A percentile compares a stretch with the other conserved stretches of the same genome.
These are phyloP conservation scores for Candida odintsovae DNA, from an alignment of 805 yeast species.

Conservation along the genomic window DNA sequence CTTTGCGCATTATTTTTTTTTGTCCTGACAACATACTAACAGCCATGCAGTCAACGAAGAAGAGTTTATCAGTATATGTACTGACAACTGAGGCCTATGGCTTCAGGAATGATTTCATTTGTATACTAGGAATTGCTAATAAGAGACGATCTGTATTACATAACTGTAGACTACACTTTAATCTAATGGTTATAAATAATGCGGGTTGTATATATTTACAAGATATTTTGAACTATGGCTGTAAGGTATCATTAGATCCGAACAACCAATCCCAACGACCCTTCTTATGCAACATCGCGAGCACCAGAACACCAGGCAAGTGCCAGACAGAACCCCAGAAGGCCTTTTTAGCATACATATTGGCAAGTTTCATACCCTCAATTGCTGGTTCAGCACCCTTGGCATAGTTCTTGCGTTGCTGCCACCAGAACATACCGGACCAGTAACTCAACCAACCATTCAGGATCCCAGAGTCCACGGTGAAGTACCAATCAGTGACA, in stretches of 20 bases:
- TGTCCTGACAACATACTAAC: conserved; percentile 6
- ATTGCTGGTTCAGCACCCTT: conserved; percentile 36
- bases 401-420: conserved; percentile 58
- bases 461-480: conserved; percentile 72
- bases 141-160: too few relatives aligned
- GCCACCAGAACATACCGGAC: conserved; percentile 81
- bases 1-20: conserved; percentile 24
- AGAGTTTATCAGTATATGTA: conserved; percentile 85
- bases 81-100: conserved; percentile 43
- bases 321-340: conserved; percentile 97
- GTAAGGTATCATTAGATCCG: conserved; percentile 19
- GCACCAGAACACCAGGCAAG: conserved; percentile 78
- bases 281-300: conserved; percentile 92
- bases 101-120: neutral
- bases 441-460: conserved; percentile 83
- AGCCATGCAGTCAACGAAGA: conserved; percentile 53
- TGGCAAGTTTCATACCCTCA: conserved; percentile 57
- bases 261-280: conserved; percentile 88
- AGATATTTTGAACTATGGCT: neutral
- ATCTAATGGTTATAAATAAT: neutral
- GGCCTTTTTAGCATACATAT: conserved; percentile 69
- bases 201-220: neutral
- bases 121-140: neutral
- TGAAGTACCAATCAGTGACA: conserved; percentile 77
- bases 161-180: too few relatives aligned